Conservation (phyloP, 2,329 filamentous ascomycete species). For the Neurospora crassa region DNA sequence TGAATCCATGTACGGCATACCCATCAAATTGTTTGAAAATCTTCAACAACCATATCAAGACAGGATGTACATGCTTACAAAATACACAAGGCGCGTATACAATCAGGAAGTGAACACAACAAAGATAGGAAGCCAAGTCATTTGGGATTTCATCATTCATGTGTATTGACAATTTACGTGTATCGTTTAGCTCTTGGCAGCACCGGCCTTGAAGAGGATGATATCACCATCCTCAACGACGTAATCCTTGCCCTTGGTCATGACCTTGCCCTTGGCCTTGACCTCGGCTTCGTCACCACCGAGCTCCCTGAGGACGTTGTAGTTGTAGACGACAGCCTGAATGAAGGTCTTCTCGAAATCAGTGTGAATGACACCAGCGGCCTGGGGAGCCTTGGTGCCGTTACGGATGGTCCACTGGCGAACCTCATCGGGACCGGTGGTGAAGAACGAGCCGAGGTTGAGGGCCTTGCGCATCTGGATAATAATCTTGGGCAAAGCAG, state of each 20-base stretch:
- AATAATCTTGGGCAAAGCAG: slow-evolving; percentile 84
- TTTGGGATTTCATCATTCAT: neutral
- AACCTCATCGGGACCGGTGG: slow-evolving; percentile 88
- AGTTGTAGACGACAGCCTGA: slow-evolving; percentile 93
- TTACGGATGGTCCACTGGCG: slow-evolving; percentile 96
- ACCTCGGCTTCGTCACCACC: slow-evolving; percentile 84
- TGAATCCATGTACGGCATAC: neutral
- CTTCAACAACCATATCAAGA: neutral
- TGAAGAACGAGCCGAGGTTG: slow-evolving; percentile 94
- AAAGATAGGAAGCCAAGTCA: neutral
- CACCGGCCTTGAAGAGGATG: slow-evolving; percentile 82
- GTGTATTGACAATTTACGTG: neutral
- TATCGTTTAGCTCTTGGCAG: slow-evolving; percentile 54
- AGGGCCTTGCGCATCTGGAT: slow-evolving; percentile 86
- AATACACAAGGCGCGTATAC: no score
- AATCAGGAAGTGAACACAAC: no score
- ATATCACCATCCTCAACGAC: slow-evolving; percentile 75
- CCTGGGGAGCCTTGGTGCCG: slow-evolving; percentile 94
- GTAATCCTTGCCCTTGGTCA: slow-evolving; percentile 99
- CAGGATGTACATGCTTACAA: no score
- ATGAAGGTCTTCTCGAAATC: slow-evolving; percentile 99
- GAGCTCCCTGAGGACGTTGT: slow-evolving; percentile 65
- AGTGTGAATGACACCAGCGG: slow-evolving; percentile 94
- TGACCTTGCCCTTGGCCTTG: slow-evolving; percentile 84
- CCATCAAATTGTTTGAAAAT: neutral